Evolutionary conservation across 257 asterid genomes (phyloP).

Genomic region (Scutellaria baicalensis): DNA sequence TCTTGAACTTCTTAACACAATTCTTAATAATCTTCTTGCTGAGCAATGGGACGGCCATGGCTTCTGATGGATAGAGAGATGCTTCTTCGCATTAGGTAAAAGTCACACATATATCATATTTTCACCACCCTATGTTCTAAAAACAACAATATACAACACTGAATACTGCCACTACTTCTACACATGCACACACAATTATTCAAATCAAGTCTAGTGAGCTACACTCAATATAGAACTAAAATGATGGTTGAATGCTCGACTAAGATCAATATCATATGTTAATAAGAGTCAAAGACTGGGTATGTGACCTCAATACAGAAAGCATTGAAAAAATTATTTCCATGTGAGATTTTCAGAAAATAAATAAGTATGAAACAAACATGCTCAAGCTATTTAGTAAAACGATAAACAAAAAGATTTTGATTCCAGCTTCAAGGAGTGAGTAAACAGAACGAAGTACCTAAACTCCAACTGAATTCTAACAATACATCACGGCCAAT

Average conservation of each 20-base stretch:
- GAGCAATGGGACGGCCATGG: slow-evolving; percentile 37
- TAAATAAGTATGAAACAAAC: no score
- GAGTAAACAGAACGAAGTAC: not conserved
- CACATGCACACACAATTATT: no score
- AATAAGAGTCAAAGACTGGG: not conserved
- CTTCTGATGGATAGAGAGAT: slow-evolving; percentile 8
- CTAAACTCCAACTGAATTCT: not conserved
- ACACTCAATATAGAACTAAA: not conserved
- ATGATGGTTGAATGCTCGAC: not conserved
- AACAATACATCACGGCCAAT: not conserved
- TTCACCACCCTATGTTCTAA: not conserved
- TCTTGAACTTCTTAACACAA: slow-evolving; percentile 35
- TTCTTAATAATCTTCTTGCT: slow-evolving; percentile 37
- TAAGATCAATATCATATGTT: no score
- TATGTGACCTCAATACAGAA: not conserved
- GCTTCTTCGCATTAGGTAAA: not conserved
- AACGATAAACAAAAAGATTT: not conserved
- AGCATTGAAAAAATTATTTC: not conserved
- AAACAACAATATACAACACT: not conserved
- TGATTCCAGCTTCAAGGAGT: not conserved
- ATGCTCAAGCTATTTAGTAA: no score
- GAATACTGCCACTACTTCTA: not conserved
- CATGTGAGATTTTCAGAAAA: no score
- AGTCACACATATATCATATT: not conserved
- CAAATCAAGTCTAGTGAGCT: not conserved